These are phyloP conservation scores for Diutina siamensis DNA, from an alignment of 1,139 yeast species.

Conservation along the genomic window DNA sequence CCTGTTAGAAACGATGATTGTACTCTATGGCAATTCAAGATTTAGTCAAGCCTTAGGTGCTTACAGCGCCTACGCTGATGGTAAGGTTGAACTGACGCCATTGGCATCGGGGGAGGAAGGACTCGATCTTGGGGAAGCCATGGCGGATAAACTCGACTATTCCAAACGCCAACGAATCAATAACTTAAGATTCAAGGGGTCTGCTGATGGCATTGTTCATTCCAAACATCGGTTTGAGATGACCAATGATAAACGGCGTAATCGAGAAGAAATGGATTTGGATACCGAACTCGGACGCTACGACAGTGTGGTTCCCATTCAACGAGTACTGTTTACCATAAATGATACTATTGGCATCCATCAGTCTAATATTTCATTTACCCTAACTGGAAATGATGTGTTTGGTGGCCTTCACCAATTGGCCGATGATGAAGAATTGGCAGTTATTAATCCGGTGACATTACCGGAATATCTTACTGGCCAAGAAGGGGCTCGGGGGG, in stretches of 20 bases:
- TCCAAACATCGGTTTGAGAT: not conserved
- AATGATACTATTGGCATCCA: slow-evolving; percentile 15
- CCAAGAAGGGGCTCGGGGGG: slow-evolving; percentile 37
- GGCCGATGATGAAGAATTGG: slow-evolving; percentile 21
- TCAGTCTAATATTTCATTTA: slow-evolving; percentile 28
- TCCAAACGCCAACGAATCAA: slow-evolving; percentile 10
- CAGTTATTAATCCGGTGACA: slow-evolving; percentile 35
- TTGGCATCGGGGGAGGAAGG: slow-evolving; percentile 15
- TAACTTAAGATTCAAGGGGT: not conserved
- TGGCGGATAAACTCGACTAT: slow-evolving; percentile 8
- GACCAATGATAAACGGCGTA: not conserved
- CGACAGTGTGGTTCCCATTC: slow-evolving; percentile 44
- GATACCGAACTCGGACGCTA: slow-evolving; percentile 19
- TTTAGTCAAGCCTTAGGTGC: slow-evolving; percentile 49
- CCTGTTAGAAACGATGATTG: slow-evolving; percentile 42
- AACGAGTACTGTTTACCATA: slow-evolving; percentile 34
- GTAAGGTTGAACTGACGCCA: slow-evolving; percentile 50
- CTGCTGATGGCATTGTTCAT: not conserved
- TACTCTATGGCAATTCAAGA: slow-evolving; percentile 50
- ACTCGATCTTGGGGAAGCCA: not conserved
- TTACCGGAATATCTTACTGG: slow-evolving; percentile 79
- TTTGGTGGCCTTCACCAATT: slow-evolving; percentile 74
- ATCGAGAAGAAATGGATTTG: slow-evolving; percentile 11
- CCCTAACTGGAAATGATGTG: slow-evolving; percentile 60
- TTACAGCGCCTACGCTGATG: slow-evolving; percentile 65